A percentile compares a stretch with the other conserved stretches of the same genome.
Conservation (phyloP, 2,329 filamentous ascomycete genomes). For the Exophiala bonariae region DNA sequence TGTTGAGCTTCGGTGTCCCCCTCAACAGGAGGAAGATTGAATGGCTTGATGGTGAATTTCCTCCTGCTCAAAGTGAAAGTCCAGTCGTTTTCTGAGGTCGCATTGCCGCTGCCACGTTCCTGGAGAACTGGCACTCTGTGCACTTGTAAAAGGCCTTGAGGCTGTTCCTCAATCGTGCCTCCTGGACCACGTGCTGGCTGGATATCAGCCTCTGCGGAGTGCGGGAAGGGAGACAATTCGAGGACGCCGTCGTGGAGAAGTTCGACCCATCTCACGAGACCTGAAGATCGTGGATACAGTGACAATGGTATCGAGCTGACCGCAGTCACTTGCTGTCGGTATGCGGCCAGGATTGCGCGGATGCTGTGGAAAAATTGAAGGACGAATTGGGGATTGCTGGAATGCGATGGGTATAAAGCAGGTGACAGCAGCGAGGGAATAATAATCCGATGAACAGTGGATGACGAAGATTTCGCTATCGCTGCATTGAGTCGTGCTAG, state of each 20-base stretch:
- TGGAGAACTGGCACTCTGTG: constrained; percentile 82
- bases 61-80: constrained; percentile 85
- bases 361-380: constrained; percentile 80
- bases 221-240: constrained; percentile 75
- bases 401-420: constrained; percentile 71
- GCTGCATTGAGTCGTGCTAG: constrained; percentile 56
- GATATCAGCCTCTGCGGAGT: constrained; percentile 49
- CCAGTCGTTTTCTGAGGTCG: constrained; percentile 76
- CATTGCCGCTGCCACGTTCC: constrained; percentile 77
- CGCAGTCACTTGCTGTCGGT: constrained; percentile 65
- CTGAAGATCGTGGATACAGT: constrained; percentile 73
- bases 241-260: constrained; percentile 80
- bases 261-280: constrained; percentile 83
- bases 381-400: constrained; percentile 69
- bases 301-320: constrained; percentile 77
- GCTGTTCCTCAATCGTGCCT: constrained; percentile 67
- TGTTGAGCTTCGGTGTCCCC: constrained; percentile 67
- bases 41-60: constrained; percentile 83
- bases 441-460: constrained; percentile 72
- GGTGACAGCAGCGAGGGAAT: constrained; percentile 86
- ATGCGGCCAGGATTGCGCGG: constrained; percentile 69
- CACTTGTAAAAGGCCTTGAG: constrained; percentile 81
- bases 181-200: constrained; percentile 28
- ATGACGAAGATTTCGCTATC: constrained; percentile 58
- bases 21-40: constrained; percentile 82